Percentiles rank a stretch among this genome's conserved stretches.
Evolutionary conservation across 495 filamentous ascomycete genomes (phyloP).

Genomic region (Rostrohypoxylon terebratum): DNA sequence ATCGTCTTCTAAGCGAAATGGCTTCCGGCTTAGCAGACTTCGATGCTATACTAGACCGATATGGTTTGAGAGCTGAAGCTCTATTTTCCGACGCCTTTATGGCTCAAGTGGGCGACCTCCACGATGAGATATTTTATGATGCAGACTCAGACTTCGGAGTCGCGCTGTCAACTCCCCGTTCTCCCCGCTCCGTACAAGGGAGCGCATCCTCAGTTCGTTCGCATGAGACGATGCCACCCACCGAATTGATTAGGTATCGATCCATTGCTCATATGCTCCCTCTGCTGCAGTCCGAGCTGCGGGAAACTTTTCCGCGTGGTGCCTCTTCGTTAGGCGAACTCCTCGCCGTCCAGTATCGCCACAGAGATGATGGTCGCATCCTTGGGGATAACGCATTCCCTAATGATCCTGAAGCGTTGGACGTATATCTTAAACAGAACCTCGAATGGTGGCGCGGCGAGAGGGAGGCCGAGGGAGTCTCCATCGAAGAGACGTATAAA

Average conservation of each 20-base stretch:
- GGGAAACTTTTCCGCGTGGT: constrained; percentile 66
- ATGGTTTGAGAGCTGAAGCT: constrained; percentile 70
- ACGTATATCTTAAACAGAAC: constrained; percentile 72
- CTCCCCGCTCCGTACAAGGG: background rate
- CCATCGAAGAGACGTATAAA: constrained; percentile 91
- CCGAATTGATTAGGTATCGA: constrained; percentile 57
- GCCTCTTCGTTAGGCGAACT: constrained; percentile 63
- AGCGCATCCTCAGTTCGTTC: background rate
- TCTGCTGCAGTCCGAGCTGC: constrained; percentile 60
- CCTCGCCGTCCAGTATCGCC: constrained; percentile 74
- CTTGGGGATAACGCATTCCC: constrained; percentile 77
- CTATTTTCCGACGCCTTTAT: constrained; percentile 85
- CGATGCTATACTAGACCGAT: constrained; percentile 72
- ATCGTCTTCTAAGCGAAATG: constrained; percentile 81
- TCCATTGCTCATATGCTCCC: constrained; percentile 55
- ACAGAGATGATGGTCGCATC: constrained; percentile 61
- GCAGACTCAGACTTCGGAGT: constrained; percentile 41
- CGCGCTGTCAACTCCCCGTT: constrained; percentile 11
- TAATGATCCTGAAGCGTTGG: constrained; percentile 71
- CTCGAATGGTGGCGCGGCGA: constrained; percentile 91
- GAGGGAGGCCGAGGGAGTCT: constrained; percentile 79
- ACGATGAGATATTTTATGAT: constrained; percentile 67
- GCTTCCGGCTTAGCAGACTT: constrained; percentile 78
- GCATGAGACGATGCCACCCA: constrained; percentile 49
- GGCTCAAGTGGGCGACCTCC: constrained; percentile 76